These are phyloP conservation scores for Raddia guianensis DNA, from an alignment of 176 grass and related monocot species.

Conservation along the genomic window DNA sequence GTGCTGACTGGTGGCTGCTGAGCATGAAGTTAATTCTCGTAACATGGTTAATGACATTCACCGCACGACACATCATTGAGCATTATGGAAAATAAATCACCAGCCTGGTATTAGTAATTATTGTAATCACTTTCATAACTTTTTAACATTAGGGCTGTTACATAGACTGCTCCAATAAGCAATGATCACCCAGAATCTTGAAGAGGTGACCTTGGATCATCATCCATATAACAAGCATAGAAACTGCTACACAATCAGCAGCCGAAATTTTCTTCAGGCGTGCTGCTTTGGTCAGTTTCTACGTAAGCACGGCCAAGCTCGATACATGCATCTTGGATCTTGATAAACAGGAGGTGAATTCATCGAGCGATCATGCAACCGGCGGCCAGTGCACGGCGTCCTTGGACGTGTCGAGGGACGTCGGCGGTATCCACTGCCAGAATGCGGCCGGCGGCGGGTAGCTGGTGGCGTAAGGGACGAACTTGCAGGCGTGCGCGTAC, in stretches of 20 bases:
- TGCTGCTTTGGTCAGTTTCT: slow-evolving; percentile 33
- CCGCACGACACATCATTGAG: background rate
- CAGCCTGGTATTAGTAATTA: background rate
- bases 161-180: slow-evolving; percentile 31
- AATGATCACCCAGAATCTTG: slow-evolving; percentile 12
- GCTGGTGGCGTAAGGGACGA: slow-evolving; percentile 51
- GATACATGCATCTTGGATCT: background rate
- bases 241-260: slow-evolving; percentile 43
- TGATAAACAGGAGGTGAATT: background rate
- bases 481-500: slow-evolving; percentile 55
- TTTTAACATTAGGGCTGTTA: slow-evolving; percentile 27
- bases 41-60: background rate
- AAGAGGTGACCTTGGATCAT: slow-evolving; percentile 33
- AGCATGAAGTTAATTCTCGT: background rate
- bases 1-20: too few species aligned
- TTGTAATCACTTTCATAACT: slow-evolving; percentile 3
- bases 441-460: slow-evolving; percentile 70
- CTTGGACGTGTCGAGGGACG: slow-evolving; percentile 89
- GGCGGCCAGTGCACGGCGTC: slow-evolving; percentile 87
- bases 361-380: slow-evolving; percentile 60
- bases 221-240: slow-evolving; percentile 38
- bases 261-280: slow-evolving; percentile 30
- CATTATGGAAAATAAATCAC: background rate
- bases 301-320: slow-evolving; percentile 10
- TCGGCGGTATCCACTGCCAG: slow-evolving; percentile 95